A percentile compares a stretch with the other conserved stretches of the same genome.
These are phyloP conservation scores for Lasiodiplodia citricola DNA, from an alignment of 2,329 filamentous ascomycete genomes.

Conservation along the genomic window DNA sequence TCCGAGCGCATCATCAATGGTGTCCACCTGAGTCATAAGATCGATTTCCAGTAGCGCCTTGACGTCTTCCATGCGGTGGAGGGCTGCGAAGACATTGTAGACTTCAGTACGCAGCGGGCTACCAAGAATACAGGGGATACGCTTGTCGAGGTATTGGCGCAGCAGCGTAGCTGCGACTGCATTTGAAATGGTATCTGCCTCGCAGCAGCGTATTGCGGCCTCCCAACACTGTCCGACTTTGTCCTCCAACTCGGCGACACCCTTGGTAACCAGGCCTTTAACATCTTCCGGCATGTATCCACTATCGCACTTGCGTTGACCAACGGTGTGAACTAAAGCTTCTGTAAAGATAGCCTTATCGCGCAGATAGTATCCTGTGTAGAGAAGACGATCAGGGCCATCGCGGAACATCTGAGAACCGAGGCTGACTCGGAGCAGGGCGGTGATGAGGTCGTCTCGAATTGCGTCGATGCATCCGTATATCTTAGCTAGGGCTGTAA, in stretches of 20 bases:
- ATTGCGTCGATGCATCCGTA: neutral
- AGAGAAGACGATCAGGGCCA: neutral
- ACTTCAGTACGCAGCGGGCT: neutral
- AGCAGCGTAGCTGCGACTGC: neutral
- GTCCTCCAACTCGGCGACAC: neutral
- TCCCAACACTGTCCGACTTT: neutral
- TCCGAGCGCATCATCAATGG: neutral
- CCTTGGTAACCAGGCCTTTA: neutral
- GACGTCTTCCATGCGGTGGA: neutral
- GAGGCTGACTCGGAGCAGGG: neutral
- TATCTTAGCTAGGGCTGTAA: too few relatives aligned
- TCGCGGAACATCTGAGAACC: neutral
- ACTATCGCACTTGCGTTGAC: neutral
- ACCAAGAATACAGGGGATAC: neutral
- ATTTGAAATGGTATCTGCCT: neutral
- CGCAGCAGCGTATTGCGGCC: neutral
- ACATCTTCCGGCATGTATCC: neutral
- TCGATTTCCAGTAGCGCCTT: neutral
- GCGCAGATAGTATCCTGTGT: neutral
- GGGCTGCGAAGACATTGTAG: neutral
- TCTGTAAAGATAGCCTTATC: neutral
- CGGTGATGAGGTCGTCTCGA: neutral
- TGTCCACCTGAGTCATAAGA: neutral
- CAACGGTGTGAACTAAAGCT: neutral
- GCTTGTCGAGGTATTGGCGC: neutral